Evolutionary conservation across 371 early-diverging fungal species (phyloP).

Genomic region (Mortierella sp.): DNA sequence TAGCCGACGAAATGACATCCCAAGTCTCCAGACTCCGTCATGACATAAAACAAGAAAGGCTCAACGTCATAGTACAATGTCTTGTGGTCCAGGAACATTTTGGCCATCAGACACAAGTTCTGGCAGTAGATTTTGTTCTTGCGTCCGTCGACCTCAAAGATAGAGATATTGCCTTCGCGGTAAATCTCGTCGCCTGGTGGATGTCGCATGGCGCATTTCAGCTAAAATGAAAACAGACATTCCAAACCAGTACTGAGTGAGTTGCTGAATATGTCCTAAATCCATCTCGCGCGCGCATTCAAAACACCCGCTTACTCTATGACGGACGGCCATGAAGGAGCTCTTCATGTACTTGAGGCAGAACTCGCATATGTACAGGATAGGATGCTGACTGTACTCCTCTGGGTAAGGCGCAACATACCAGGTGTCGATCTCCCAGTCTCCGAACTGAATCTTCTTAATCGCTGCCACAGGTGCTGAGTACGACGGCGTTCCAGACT

Average conservation of each 20-base stretch:
- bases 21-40: constrained; percentile 81
- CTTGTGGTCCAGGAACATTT: constrained; percentile 99
- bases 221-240: constrained; percentile 5
- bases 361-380: constrained; percentile 95
- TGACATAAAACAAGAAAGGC: constrained; percentile 98
- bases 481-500: constrained; percentile 7
- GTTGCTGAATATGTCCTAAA: no score
- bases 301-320: constrained; percentile 63
- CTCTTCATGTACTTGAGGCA: constrained; percentile 97
- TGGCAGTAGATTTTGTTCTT: constrained; percentile 98
- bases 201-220: constrained; percentile 85
- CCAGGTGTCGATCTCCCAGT: constrained; percentile 94
- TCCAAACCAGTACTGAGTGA: no score
- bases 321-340: constrained; percentile 73
- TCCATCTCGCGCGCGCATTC: no score
- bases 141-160: constrained; percentile 97
- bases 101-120: constrained; percentile 97
- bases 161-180: constrained; percentile 85
- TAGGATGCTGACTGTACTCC: constrained; percentile 80
- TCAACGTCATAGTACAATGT: constrained; percentile 99
- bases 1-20: constrained; percentile 98
- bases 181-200: constrained; percentile 99
- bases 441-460: constrained; percentile 83
- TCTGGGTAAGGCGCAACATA: constrained; percentile 99
- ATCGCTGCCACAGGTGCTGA: constrained; percentile 62